Base-by-base conservation (phyloP, 768 basidiomycete genomes). In the Russula compacta region DNA sequence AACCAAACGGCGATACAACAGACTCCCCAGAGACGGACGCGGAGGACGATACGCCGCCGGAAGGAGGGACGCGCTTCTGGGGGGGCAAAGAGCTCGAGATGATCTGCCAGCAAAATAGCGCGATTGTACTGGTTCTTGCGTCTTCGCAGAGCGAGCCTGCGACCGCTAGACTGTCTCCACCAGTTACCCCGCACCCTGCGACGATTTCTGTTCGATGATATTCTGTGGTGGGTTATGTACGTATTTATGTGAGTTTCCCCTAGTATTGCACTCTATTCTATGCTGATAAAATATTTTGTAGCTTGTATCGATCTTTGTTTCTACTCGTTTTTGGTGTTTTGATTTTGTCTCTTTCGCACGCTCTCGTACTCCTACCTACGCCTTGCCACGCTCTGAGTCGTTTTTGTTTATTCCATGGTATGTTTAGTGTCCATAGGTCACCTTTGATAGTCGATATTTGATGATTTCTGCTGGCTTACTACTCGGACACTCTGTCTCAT, bases 41-140 rank as follows among this genome's bases (percentile, higher is more conserved):
- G 50, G 70, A 69, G 40, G 72, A 75, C n/a, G 59, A 63, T 39
- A 74, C 73, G 36, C 70, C 68, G 14, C 74, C 71, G 64, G 63
- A 64, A 46, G 71, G 67, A 55, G 79, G 78, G 64, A 80, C 80
- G 39, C 79, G 78, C 42, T 64, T 84, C 57, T 89, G 87, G 85
- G 88, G 84, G 38, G 84, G 89, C n/a, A 83, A 84, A 59, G 94
- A 95, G 68, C 73, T 98, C 62, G 85, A 90, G 69, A 73, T 87
- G 67, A 82, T 89, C 36, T 95, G 92, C 70, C 83, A 85, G 66
- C 94, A 97, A 72, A 98, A 97, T 68, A 93, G 92, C 69, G 79
- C 89, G 14, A 83, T 98, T 40, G 81, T 89, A 3, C 75, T 83
- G 38, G 82, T 94, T 57, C 78, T 95, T 49, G 81, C 84, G 53